Base-by-base conservation (phyloP, 2,329 filamentous ascomycete genomes). In the Sarocladium brachiariae region DNA sequence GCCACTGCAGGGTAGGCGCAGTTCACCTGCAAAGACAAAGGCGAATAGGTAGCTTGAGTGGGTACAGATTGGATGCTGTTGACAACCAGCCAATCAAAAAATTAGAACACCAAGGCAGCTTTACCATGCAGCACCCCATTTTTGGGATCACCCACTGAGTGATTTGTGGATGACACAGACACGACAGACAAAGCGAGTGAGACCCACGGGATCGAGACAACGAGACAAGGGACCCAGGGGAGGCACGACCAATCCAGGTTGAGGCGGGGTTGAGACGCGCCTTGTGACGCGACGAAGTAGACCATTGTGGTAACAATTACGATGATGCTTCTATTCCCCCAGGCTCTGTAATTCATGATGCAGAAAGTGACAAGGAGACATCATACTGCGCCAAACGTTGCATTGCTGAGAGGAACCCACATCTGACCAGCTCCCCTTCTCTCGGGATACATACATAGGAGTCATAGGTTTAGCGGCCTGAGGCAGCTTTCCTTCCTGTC, bases 11-110 rank as follows among this genome's bases (percentile, higher is more conserved):
- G 39, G 39, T 43, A 43, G 39, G 3, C 37, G 16, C 10, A 27
- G 13, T 30, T 30, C 27, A n/a, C n/a, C n/a, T n/a, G n/a, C n/a
- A n/a, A n/a, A n/a, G n/a, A n/a, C n/a, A n/a, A 47, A 9, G 2
- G 6, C 21, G 8, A 30, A 19, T 13, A 45, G 13, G 9, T n/a
- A 18, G 27, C 25, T 14, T n/a, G 25, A 33, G 24, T 33, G 43
- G 43, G 27, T 21, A 14, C 25, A 33, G 10, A 19, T 10, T 14
- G n/a, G 43, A 9, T 4, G 25, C 24, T 31, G 43, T 9, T 14
- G 23, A 43, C 19, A 43, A n/a, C 24, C 16, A 14, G 43, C 43
- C 43, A 47, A 47, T 47, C 24, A 47, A 47, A 47, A 47, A 47
- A 18, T 47, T 11, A 25, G 25, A 47, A 43, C 39, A 14, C 11